Percentiles rank a stretch among this genome's conserved stretches.
phyloP scores from a whole-genome alignment of 1,139 yeast genomes.

The Saccharomyces pastorianus region DNA sequence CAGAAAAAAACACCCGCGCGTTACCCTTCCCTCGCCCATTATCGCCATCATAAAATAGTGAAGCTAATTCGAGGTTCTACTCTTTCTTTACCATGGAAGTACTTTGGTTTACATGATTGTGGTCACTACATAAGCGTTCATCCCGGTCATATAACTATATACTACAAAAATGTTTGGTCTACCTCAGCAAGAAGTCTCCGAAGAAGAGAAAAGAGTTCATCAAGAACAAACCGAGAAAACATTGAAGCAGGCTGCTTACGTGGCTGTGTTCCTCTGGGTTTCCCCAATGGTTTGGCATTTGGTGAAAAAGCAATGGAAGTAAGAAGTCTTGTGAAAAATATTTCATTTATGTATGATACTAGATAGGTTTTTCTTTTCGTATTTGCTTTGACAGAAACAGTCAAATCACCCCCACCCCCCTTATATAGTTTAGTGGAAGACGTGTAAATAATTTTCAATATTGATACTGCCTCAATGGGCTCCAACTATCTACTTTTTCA shows the following conservation, averaged over 20 bases:
- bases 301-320: slow-evolving; percentile 49
- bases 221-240: slow-evolving; percentile 63
- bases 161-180: slow-evolving; percentile 60
- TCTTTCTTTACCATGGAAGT: neutral
- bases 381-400: neutral
- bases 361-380: neutral
- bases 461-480: neutral
- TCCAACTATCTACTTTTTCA: neutral
- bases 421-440: neutral
- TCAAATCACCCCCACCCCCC: neutral
- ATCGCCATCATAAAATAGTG: neutral
- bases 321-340: neutral
- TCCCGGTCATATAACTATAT: slow-evolving; percentile 13
- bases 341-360: neutral
- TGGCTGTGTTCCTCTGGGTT: slow-evolving; percentile 75
- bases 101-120: no score
- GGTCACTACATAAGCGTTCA: neutral
- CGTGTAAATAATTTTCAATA: slow-evolving; percentile 5
- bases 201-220: slow-evolving; percentile 70
- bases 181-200: slow-evolving; percentile 61
- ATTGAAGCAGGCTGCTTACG: slow-evolving; percentile 55
- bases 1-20: neutral
- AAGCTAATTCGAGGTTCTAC: neutral
- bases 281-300: slow-evolving; percentile 60
- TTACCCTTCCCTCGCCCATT: neutral